phyloP scores from a whole-genome alignment of 108 stramenopile genomes.

The Aurantiochytrium sp. region DNA sequence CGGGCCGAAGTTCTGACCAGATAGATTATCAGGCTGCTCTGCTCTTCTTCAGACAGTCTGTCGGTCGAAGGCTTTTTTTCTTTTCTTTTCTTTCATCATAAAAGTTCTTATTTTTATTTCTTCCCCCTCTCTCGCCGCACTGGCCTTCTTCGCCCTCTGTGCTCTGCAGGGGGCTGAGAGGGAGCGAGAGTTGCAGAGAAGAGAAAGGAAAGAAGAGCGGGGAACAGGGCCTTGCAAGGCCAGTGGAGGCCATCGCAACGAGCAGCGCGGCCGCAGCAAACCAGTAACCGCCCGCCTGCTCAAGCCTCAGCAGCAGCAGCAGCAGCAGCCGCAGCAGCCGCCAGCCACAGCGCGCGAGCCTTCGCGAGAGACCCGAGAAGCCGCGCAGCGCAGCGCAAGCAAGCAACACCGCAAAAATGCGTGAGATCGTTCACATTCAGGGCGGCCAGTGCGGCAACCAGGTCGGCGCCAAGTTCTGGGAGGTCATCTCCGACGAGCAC shows the following conservation, averaged over 20 bases:
- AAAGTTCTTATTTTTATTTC: neutral
- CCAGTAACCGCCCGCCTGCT: too few relatives aligned
- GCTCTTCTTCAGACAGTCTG: too few relatives aligned
- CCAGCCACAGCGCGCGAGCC: neutral
- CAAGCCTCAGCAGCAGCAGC: neutral
- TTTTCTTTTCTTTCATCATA: neutral
- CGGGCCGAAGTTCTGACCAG: too few relatives aligned
- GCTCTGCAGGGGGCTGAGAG: too few relatives aligned
- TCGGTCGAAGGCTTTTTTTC: neutral
- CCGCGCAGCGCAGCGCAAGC: too few relatives aligned
- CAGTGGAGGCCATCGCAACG: too few relatives aligned
- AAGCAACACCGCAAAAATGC: slow-evolving; percentile 71
- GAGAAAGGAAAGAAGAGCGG: too few relatives aligned
- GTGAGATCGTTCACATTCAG: slow-evolving; percentile 97
- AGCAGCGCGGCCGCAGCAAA: too few relatives aligned
- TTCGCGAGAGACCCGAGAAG: neutral
- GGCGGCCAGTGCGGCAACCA: slow-evolving; percentile 95
- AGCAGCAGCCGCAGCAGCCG: neutral
- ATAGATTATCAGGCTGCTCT: too few relatives aligned
- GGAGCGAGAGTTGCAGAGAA: too few relatives aligned
- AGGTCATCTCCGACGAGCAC: slow-evolving; percentile 76
- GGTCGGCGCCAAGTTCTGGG: slow-evolving; percentile 95
- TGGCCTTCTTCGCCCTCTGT: neutral
- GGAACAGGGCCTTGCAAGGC: too few relatives aligned
- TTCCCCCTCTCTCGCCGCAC: neutral